Base-by-base conservation (phyloP, 1,284 basidiomycete species). In the Ustilago shanxiensis region DNA sequence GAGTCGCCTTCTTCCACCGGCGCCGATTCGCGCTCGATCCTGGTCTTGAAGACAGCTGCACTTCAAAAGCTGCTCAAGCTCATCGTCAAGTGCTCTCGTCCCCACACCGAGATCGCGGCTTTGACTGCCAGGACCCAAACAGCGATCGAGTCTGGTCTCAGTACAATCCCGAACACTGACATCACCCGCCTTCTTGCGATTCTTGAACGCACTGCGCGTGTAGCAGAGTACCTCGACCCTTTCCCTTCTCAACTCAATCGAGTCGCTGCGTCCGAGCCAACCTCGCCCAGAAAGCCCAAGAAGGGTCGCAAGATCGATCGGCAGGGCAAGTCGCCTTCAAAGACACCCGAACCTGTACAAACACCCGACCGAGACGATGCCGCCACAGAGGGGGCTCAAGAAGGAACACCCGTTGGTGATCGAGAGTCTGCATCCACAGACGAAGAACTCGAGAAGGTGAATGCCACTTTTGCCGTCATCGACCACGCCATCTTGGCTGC, bases 401-500 rank as follows among this genome's bases (percentile, higher is more conserved):
- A 28, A 3, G 59, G 37, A 8, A n/a, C 18, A 18, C 13, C 61
- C 1, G n/a, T 45, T 33, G 54, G 28, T 6, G 60, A 54, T 20
- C 53, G 89, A 58, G 93, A 93, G 83, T 81, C 94, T 37, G 56
- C 20, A 2, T 44, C 59, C 9, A 26, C 56, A 91, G 3, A 89
- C 87, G 22, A 92, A 91, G 85, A 89, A 91, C 53, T 70, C 59
- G 68, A 64, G 29, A 62, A 35, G 64, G 41, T 53, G 56, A 64
- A 72, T 65, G 41, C 76, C 81, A 51, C 72, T 66, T 62, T 75
- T 70, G 62, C 72, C 68, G 72, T 71, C 77, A 79, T 63, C 52
- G 59, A 71, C 51, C 72, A 61, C 73, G 74, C 66, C 49, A 89
- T 93, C 3, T 79, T 93, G 9, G 93, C 93, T 4, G 93, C 93